Evolutionary conservation across 371 early-diverging fungal species (phyloP).

Genomic region (Gilbertella persicaria): DNA sequence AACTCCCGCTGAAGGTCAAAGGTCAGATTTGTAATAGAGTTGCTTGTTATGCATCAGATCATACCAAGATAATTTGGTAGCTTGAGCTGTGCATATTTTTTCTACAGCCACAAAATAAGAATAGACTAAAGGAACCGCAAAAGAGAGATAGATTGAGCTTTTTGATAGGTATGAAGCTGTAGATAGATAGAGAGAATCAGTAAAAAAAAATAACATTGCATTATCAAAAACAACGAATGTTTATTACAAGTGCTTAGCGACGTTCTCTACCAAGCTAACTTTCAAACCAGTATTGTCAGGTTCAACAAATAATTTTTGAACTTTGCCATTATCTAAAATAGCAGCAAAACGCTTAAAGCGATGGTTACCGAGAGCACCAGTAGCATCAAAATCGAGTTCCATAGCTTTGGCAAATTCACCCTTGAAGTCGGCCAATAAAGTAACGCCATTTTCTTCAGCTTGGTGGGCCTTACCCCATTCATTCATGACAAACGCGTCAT

Average conservation of each 20-base stretch:
- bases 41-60: no score
- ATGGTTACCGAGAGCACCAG: slow-evolving; percentile 63
- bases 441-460: slow-evolving; percentile 36
- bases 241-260: slow-evolving; percentile 26
- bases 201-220: no score
- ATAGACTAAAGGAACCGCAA: no score
- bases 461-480: slow-evolving; percentile 67
- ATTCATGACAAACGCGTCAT: slow-evolving; percentile 75
- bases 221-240: no score
- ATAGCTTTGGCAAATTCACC: slow-evolving; percentile 65
- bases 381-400: slow-evolving; percentile 66
- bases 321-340: slow-evolving; percentile 58
- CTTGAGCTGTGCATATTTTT: no score
- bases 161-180: no score
- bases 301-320: slow-evolving; percentile 53
- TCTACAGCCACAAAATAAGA: no score
- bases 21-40: no score
- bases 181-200: no score
- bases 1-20: no score
- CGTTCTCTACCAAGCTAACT: slow-evolving; percentile 56
- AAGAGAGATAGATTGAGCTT: no score
- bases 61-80: no score
- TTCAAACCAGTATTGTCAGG: slow-evolving; percentile 62
- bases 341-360: slow-evolving; percentile 73
- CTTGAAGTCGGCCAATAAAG: slow-evolving; percentile 66